Conservation (phyloP, 148 eudicot genomes). For the Rhododendron henanense region DNA sequence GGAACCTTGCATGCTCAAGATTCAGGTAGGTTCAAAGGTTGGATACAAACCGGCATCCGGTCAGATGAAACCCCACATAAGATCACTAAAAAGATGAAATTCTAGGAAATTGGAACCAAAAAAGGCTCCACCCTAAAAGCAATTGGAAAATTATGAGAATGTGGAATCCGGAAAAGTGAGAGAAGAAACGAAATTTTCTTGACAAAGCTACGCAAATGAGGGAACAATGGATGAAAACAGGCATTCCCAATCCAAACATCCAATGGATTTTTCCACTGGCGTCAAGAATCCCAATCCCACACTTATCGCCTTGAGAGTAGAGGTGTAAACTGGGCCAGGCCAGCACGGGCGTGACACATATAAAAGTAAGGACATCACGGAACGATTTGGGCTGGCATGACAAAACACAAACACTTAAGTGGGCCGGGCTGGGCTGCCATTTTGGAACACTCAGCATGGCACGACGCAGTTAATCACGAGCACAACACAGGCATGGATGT, state of each 20-base stretch:
- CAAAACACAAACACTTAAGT: background rate
- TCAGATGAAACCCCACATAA: background rate
- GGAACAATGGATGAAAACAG: background rate
- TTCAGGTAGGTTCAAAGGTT: background rate
- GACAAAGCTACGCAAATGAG: background rate
- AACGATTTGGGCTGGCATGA: background rate
- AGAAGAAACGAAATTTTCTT: background rate
- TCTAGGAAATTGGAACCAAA: background rate
- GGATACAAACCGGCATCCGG: background rate
- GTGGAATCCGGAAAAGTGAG: background rate
- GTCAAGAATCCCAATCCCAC: background rate
- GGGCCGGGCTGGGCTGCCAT: background rate
- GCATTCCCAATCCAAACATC: background rate
- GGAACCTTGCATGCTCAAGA: background rate
- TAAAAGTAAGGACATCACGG: background rate
- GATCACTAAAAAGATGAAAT: background rate
- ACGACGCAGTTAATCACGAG: background rate
- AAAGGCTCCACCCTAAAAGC: background rate
- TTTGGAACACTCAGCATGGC: background rate
- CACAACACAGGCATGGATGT: background rate
- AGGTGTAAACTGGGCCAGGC: background rate
- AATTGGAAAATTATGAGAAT: background rate
- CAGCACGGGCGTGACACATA: background rate
- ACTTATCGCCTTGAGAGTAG: background rate
- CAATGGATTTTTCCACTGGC: background rate